Percentiles rank a stretch among this genome's conserved stretches.
These are phyloP conservation scores for Bertia moriformis DNA, from an alignment of 2,329 filamentous ascomycete species.

Conservation along the genomic window DNA sequence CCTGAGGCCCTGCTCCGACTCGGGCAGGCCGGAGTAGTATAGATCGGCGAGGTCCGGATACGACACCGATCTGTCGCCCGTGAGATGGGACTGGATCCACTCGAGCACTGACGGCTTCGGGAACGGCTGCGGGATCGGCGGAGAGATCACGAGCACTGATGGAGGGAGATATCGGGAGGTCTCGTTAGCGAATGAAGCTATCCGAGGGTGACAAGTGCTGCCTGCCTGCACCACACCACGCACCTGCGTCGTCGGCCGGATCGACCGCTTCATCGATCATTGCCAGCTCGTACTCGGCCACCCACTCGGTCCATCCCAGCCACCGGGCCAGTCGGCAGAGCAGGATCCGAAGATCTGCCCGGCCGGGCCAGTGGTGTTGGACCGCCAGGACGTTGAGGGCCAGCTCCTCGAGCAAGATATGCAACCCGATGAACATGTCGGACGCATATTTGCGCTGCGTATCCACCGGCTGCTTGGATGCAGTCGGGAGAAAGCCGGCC, in stretches of 20 bases:
- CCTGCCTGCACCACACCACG: conserved; percentile 12
- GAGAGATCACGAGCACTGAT: conserved; percentile 15
- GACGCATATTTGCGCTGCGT: conserved; percentile 45
- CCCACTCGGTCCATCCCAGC: conserved; percentile 54
- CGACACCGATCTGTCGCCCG: conserved; percentile 13
- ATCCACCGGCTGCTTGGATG: conserved; percentile 32
- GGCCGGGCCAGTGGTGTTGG: conserved; percentile 25
- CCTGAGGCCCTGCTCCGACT: conserved; percentile 18
- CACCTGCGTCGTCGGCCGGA: conserved; percentile 20
- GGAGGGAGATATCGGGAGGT: too few relatives aligned
- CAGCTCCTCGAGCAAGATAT: conserved; percentile 73
- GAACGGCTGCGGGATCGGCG: conserved; percentile 13
- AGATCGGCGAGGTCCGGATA: conserved; percentile 29
- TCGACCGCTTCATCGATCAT: conserved; percentile 33
- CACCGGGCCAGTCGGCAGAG: conserved; percentile 70
- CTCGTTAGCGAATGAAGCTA: too few relatives aligned
- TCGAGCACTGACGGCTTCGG: conserved; percentile 23
- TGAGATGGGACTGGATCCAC: conserved; percentile 35
- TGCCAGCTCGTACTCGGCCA: conserved; percentile 32
- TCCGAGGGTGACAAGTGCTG: not conserved
- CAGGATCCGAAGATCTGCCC: conserved; percentile 49
- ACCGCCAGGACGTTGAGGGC: conserved; percentile 56
- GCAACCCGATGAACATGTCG: conserved; percentile 61
- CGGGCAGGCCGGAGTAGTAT: conserved; percentile 21
- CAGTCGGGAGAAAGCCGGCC: conserved; percentile 53